Evolutionary conservation across 495 filamentous ascomycete species (phyloP), one percentile per base, ranked within the genome.

Genomic region (Lasiosphaeria ovina): DNA sequence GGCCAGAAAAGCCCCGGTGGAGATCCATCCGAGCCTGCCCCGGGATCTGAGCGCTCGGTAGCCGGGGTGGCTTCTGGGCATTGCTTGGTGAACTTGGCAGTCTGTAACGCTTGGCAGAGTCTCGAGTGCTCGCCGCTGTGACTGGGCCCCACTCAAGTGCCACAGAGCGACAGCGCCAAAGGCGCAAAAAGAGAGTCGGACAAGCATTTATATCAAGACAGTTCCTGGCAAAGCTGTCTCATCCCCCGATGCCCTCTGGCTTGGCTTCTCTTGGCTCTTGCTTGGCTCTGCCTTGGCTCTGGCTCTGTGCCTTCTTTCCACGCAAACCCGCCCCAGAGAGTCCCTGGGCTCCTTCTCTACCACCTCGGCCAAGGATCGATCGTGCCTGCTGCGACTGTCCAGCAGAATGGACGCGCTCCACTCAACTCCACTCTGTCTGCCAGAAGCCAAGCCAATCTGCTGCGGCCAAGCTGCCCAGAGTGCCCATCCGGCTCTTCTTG

Each of bases 91-190:
- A 44, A 58, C 63, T 69, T 64, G 61, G 61, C 61, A 42, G 62
- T 32, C 32, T 66, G 66, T 57, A 68, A 68, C 66, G 55, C 70
- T 75, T 74, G 72, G 69, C 75, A 54, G 65, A 62, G 72, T 76
- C 72, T 75, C 72, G 75, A 72, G 34, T 24, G 24, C 24, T 24
- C 24, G 24, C 24, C 24, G 24, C 24, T 14, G 4, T 57, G 54
- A 31, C 31, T 57, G 54, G 48, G 38, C 54, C 54, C 45, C 54
- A 10, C 31, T 24, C 24, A 24, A 24, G 24, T 24, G 24, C 24
- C 24, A 24, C 24, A 24, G 24, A 24, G 24, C 24, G 24, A 24
- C 24, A 24, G 24, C 4, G 32, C 50, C 35, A 16, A 17, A 17
- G 11, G 9, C 7, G 11, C 24, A 50, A 17, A 50, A 50, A 50